Evolutionary conservation across 768 basidiomycete genomes (phyloP), one percentile per base, ranked within the genome.

Genomic region (Tricholomella constricta): DNA sequence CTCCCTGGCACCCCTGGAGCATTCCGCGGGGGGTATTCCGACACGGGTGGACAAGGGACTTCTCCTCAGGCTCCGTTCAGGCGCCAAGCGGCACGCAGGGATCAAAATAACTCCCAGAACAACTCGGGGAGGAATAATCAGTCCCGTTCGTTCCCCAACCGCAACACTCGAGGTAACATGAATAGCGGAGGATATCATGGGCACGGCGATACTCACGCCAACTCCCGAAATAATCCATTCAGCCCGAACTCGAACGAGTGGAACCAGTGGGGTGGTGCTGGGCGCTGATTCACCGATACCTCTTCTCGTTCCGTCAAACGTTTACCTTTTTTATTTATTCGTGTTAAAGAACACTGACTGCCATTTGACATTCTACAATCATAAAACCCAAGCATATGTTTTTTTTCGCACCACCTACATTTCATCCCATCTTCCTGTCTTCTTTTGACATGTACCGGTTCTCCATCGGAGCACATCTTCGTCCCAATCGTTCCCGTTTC

Each of bases 201-300:
- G 25, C 54, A 47, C 29, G 55, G 52, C 48, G 63, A 64, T 58
- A 25, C 58, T 48, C 62, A 58, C 47, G 52, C 57, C 41, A 48
- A 49, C 27, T 20, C 54, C 27, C 60, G 54, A 20, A 54, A 54
- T 15, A 27, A 54, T 6, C 65, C 63, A 40, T 54, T 61, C 48
- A 59, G 51, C 47, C 44, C 54, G 34, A 56, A 55, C 26, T 43
- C 59, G 4, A 56, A 49, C 48, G 69, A 72, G 32, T 72, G 72
- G 73, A 67, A 57, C 55, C 69, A 69, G 32, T 72, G 69, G 70
- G 65, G 57, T 35, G 48, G 60, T 48, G 43, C 55, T 48, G 54
- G 54, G n/a, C 69, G 63, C 43, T 70, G 56, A 66, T 35, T n/a
- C 23, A 46, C 15, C 42, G 17, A 35, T 27, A 50, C 7, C 35